Conservation (phyloP, 139 green algal species). For the Picochlorum sp. region DNA sequence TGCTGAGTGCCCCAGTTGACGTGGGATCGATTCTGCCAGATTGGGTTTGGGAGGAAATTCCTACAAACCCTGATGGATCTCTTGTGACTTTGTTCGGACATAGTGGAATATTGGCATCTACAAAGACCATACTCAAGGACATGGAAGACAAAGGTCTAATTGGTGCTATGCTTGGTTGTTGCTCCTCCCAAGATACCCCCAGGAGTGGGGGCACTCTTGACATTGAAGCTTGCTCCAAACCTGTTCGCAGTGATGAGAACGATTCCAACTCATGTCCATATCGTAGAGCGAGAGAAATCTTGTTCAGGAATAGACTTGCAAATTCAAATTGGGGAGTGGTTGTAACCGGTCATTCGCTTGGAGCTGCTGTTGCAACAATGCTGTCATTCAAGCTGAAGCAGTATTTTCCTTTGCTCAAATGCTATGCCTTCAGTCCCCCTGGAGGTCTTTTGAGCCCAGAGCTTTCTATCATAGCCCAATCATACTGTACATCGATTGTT, state of each 20-base stretch:
- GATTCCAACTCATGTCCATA: background rate
- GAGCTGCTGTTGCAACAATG: slow-evolving; percentile 30
- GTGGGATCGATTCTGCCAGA: slow-evolving; percentile 10
- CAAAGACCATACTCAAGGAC: slow-evolving; percentile 29
- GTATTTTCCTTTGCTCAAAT: slow-evolving; percentile 26
- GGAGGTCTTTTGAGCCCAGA: slow-evolving; percentile 25
- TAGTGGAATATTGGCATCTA: slow-evolving; percentile 28
- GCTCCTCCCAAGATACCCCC: background rate
- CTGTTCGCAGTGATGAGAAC: background rate
- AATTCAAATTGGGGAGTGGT: slow-evolving; percentile 28
- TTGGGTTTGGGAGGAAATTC: background rate
- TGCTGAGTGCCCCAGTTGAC: slow-evolving; percentile 2
- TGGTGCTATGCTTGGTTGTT: background rate
- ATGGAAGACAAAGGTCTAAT: slow-evolving; percentile 29
- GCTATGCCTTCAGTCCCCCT: slow-evolving; percentile 31
- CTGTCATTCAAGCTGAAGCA: slow-evolving; percentile 30
- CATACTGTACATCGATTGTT: slow-evolving; percentile 30
- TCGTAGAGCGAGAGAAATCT: background rate
- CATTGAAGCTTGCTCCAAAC: background rate
- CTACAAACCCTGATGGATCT: background rate
- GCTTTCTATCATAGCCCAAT: slow-evolving; percentile 14
- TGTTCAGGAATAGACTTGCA: slow-evolving; percentile 2
- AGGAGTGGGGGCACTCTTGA: background rate
- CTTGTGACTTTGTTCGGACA: slow-evolving; percentile 13
- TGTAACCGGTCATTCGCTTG: slow-evolving; percentile 36